Evolutionary conservation across 352 stramenopile genomes (phyloP).

Genomic region (Ophiocytium majus): DNA sequence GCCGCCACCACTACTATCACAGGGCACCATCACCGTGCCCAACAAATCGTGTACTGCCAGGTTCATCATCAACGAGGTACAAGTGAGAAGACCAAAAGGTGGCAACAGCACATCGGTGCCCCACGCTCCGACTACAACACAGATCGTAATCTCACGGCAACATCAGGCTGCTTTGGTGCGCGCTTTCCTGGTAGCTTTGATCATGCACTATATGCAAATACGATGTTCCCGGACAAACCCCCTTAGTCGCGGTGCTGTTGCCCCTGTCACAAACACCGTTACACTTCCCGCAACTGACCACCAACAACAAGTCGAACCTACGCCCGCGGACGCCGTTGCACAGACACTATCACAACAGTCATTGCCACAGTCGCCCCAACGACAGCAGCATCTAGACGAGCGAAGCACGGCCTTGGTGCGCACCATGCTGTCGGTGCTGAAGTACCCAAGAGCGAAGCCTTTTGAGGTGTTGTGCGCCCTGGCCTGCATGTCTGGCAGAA

Average conservation of each 20-base stretch:
- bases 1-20: neutral
- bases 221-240: neutral
- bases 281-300: neutral
- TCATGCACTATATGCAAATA: neutral
- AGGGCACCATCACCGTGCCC: neutral
- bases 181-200: neutral
- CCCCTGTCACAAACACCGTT: neutral
- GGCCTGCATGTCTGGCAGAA: conserved; percentile 13
- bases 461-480: conserved; percentile 14
- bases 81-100: neutral
- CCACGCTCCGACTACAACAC: neutral
- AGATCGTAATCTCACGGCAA: neutral
- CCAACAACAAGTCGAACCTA: neutral
- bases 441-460: conserved; percentile 15
- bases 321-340: neutral
- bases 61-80: neutral
- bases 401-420: neutral
- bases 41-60: neutral
- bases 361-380: neutral
- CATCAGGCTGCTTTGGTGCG: neutral
- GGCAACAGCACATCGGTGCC: neutral
- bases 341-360: neutral
- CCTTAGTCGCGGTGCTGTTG: neutral
- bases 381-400: neutral
- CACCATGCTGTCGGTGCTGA: conserved; percentile 14